Evolutionary conservation across 2,329 filamentous ascomycete genomes (phyloP), one percentile per base, ranked within the genome.

Genomic region (Rhynchosporium secalis): DNA sequence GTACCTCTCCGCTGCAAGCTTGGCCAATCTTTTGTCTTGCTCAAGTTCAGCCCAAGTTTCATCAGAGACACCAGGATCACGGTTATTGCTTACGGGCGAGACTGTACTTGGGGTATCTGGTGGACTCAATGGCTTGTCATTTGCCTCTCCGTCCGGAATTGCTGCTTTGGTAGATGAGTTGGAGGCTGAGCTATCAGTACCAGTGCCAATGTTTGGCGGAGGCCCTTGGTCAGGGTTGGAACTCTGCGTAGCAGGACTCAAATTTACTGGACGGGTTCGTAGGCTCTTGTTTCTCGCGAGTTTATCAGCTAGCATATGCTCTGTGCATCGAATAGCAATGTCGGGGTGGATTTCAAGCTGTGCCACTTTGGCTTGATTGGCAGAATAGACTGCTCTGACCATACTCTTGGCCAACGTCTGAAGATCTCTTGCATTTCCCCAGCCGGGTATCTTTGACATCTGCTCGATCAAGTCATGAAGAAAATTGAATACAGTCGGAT

Each of bases 1-100:
- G 15, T 58, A 33, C 5, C 51, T 38, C 12, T 60, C 31, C 4
- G 26, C 58, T 28, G 41, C 13, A 12, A 69, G n/a, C 64, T 73
- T 59, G 57, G 70, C 65, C 69, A 72, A 13, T 28, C 72, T 65
- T 26, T 73, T 76, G 72, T 88, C 83, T 1, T 63, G 68, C 63
- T 86, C 78, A 0, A 90, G 81, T 66, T 87, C 83, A 1, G 79
- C 74, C 87, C 87, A 90, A 1, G 84, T 75, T 5, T 74, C 82
- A 54, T 89, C 85, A 4, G 78, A 81, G 0, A 90, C 86, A 0
- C 82, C 83, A 0, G 77, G 72, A 62, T 90, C 87, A 12, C 86
- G 79, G 60, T 5, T 6, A 38, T 61, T 4, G 31, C 4, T 15
- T 20, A 20, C 31, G 3, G 29, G 29, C 20, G 48, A 4, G 20